These are phyloP conservation scores for Globisporangium iwayamae DNA, from an alignment of 352 stramenopile genomes.

Conservation along the genomic window DNA sequence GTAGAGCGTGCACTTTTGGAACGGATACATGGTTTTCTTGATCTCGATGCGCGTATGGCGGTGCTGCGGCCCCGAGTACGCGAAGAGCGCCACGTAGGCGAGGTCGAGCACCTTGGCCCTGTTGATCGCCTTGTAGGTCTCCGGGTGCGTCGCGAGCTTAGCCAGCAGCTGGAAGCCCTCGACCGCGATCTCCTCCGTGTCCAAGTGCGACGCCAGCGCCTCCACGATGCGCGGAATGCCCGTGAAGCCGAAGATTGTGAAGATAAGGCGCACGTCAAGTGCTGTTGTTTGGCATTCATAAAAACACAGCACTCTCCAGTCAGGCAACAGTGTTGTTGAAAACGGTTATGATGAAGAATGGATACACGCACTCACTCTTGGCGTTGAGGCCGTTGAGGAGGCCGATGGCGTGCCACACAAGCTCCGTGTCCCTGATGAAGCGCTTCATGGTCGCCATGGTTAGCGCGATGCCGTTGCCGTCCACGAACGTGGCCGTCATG, in stretches of 20 bases:
- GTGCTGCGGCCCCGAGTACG: constrained; percentile 55
- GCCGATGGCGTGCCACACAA: constrained; percentile 70
- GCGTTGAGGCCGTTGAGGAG: constrained; percentile 64
- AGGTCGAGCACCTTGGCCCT: constrained; percentile 66
- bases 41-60: constrained; percentile 64
- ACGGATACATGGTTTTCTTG: constrained; percentile 53
- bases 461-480: constrained; percentile 56
- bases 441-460: constrained; percentile 45
- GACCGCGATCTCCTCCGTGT: constrained; percentile 71
- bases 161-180: constrained; percentile 71
- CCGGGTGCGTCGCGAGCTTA: constrained; percentile 36
- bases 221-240: constrained; percentile 62
- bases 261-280: constrained; percentile 45
- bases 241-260: constrained; percentile 42
- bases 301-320: neutral
- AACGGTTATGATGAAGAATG: neutral
- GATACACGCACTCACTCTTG: constrained; percentile 29
- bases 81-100: constrained; percentile 65
- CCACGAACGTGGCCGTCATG: constrained; percentile 59
- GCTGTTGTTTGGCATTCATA: constrained; percentile 16
- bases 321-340: neutral
- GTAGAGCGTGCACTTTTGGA: constrained; percentile 69
- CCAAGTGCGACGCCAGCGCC: constrained; percentile 58
- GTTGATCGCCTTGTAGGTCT: constrained; percentile 53
- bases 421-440: constrained; percentile 56